Percentiles rank a stretch among this genome's conserved stretches.
These are phyloP conservation scores for Botrytis paeoniae DNA, from an alignment of 2,329 filamentous ascomycete genomes.

Conservation along the genomic window DNA sequence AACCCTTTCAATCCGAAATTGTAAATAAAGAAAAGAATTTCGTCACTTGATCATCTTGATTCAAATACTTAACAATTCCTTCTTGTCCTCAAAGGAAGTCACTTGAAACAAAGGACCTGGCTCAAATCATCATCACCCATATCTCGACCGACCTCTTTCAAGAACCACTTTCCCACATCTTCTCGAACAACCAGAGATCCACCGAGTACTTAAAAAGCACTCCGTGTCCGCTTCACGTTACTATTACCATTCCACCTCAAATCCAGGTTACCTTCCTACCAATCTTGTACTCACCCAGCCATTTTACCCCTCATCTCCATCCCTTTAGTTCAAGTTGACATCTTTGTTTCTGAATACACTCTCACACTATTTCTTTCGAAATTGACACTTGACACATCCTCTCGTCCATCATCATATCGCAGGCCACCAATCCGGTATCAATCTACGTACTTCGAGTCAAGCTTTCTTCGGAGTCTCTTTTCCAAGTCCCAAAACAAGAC, in stretches of 20 bases:
- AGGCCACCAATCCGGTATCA: background rate
- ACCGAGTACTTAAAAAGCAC: background rate
- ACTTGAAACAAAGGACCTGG: background rate
- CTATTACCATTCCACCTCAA: background rate
- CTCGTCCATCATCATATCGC: background rate
- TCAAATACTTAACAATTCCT: background rate
- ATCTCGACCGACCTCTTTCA: background rate
- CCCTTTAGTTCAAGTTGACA: background rate
- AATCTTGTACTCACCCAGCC: background rate
- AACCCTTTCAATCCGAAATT: background rate
- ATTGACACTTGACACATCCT: background rate
- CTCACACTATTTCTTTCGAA: background rate
- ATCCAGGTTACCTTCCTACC: background rate
- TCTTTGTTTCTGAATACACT: background rate
- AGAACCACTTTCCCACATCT: background rate
- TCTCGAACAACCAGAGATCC: background rate
- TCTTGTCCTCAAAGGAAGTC: background rate
- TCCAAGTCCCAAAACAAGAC: background rate
- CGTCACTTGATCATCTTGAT: background rate
- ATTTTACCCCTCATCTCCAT: background rate
- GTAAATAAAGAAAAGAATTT: background rate
- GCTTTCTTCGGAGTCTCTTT: background rate
- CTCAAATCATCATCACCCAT: background rate
- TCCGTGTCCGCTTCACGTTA: background rate
- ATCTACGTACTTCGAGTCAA: background rate